Percentiles rank a stretch among this genome's conserved stretches.
phyloP scores from a whole-genome alignment of 257 asterid species.

The Echium plantagineum region DNA sequence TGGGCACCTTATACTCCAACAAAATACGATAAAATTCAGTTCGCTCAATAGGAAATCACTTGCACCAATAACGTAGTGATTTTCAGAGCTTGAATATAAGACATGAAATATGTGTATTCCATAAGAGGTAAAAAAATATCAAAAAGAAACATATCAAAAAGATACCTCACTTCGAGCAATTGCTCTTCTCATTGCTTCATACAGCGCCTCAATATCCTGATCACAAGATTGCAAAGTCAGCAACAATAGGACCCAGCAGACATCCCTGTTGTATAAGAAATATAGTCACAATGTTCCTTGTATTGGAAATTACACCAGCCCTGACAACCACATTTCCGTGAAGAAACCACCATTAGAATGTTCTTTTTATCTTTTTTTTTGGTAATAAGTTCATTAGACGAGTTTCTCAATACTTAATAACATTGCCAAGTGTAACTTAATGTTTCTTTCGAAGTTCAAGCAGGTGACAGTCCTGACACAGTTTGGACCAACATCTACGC shows the following conservation, averaged over 20 bases:
- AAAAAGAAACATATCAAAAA: conserved; percentile 1
- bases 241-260: conserved; percentile 23
- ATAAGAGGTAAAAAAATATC: conserved; percentile 1
- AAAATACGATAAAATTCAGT: background rate
- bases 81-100: background rate
- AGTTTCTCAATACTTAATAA: background rate
- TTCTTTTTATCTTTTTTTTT: no score
- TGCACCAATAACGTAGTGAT: background rate
- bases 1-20: background rate
- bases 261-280: conserved; percentile 21
- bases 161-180: conserved; percentile 67
- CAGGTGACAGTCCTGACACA: background rate
- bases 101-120: background rate
- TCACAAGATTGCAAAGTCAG: conserved; percentile 48
- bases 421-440: no score
- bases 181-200: conserved; percentile 57
- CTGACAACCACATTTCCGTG: conserved; percentile 9
- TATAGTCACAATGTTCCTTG: conserved; percentile 22
- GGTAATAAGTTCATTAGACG: background rate
- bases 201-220: conserved; percentile 66
- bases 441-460: no score
- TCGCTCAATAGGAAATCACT: background rate
- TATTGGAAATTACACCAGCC: conserved; percentile 11
- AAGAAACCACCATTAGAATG: conserved; percentile 4
- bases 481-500: background rate